A percentile compares a stretch with the other conserved stretches of the same genome.
Conservation (phyloP, 129 eudicot species). For the Deinandra increscens region DNA sequence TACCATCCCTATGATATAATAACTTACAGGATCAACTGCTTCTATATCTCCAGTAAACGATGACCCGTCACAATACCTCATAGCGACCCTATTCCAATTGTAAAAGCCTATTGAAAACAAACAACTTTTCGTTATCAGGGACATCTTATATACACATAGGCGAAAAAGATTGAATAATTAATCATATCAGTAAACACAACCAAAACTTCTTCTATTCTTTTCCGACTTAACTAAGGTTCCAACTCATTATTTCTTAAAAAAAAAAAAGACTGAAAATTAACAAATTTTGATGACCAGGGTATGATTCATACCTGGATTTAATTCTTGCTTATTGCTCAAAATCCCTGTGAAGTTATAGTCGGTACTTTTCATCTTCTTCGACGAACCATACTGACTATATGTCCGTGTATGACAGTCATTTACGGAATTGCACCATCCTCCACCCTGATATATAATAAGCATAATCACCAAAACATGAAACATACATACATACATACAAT, state of each 20-base stretch:
- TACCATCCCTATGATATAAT: background rate
- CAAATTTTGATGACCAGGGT: too few species aligned
- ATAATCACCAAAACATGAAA: background rate
- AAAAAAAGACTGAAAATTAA: too few species aligned
- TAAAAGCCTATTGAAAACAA: constrained; percentile 40
- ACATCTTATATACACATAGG: too few species aligned
- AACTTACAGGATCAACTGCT: constrained; percentile 46
- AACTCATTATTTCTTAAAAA: too few species aligned
- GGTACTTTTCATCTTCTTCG: constrained; percentile 37
- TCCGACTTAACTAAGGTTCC: too few species aligned
- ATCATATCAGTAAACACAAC: background rate
- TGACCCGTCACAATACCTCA: constrained; percentile 59
- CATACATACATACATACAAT: background rate
- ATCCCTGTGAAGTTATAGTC: constrained; percentile 46
- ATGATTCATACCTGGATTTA: constrained; percentile 47
- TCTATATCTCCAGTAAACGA: constrained; percentile 60
- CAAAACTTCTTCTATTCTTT: too few species aligned
- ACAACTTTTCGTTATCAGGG: background rate
- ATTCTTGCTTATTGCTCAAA: constrained; percentile 34
- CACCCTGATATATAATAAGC: constrained; percentile 37
- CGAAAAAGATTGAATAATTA: background rate
- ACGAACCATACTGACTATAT: constrained; percentile 35
- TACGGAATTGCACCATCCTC: constrained; percentile 49
- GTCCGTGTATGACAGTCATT: constrained; percentile 31
- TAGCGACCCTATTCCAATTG: constrained; percentile 55